These are phyloP conservation scores for Spizellomyces punctatus DNA, from an alignment of 192 early-diverging fungal genomes.

Conservation along the genomic window DNA sequence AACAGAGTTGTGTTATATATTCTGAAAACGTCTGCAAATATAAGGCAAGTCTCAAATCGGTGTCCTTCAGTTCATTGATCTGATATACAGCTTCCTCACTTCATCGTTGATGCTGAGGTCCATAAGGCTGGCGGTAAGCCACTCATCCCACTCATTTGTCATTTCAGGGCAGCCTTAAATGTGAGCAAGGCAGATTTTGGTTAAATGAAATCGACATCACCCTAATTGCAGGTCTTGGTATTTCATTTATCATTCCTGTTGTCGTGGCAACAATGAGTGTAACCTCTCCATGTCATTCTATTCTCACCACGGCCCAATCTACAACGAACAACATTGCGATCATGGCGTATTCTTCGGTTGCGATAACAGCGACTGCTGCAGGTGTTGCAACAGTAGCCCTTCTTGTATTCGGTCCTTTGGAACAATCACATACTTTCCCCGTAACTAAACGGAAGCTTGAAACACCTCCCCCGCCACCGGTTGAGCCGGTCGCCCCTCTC, in stretches of 20 bases:
- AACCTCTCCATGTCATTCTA: too few relatives aligned
- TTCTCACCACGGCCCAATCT: too few relatives aligned
- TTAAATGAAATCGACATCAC: too few relatives aligned
- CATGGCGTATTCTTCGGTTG: neutral
- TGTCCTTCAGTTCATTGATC: too few relatives aligned
- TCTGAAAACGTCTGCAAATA: slow-evolving; percentile 57
- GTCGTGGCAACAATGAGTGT: too few relatives aligned
- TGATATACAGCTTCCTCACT: neutral
- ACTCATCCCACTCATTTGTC: slow-evolving; percentile 10
- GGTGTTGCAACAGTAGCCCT: slow-evolving; percentile 3
- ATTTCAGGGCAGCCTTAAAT: too few relatives aligned
- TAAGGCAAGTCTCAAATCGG: neutral
- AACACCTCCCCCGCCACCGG: slow-evolving; percentile 1
- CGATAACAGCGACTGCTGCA: slow-evolving; percentile 2
- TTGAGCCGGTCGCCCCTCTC: slow-evolving; percentile 3
- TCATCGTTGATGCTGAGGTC: slow-evolving; percentile 12
- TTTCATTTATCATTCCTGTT: too few relatives aligned
- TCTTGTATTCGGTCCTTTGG: neutral
- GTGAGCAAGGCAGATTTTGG: too few relatives aligned
- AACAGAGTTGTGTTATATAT: slow-evolving; percentile 65
- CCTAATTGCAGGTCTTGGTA: too few relatives aligned
- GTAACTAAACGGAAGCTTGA: slow-evolving; percentile 6
- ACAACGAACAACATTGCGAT: too few relatives aligned
- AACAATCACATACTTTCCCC: neutral
- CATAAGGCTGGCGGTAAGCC: slow-evolving; percentile 10